phyloP scores from a whole-genome alignment of 768 basidiomycete species.

The Suillus subluteus region DNA sequence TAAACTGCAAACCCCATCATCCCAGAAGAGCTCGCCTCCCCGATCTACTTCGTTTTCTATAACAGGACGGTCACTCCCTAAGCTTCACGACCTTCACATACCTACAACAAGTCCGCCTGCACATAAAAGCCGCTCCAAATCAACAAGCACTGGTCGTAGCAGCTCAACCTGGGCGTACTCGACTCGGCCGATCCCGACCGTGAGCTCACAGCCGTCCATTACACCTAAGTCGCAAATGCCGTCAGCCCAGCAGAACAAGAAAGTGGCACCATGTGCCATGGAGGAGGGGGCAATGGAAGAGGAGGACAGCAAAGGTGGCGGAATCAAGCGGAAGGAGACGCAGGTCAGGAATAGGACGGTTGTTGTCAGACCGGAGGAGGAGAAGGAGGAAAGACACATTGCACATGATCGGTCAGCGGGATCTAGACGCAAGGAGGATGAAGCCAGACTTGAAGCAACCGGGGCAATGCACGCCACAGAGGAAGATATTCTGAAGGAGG shows the following conservation, averaged over 20 bases:
- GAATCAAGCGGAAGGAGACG: conserved; percentile 29
- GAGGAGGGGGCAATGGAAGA: conserved; percentile 3
- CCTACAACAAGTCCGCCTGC: conserved; percentile 33
- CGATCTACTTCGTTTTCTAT: conserved; percentile 29
- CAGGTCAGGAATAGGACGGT: conserved; percentile 23
- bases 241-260: conserved; percentile 14
- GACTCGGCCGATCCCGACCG: conserved; percentile 30
- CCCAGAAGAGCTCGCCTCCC: conserved; percentile 25
- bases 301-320: conserved; percentile 23
- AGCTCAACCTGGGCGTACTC: conserved; percentile 31
- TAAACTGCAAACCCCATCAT: conserved; percentile 28
- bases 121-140: conserved; percentile 34
- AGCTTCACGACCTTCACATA: conserved; percentile 34
- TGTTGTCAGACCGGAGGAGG: conserved; percentile 19
- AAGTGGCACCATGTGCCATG: background rate
- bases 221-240: conserved; percentile 30
- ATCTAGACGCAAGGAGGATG: conserved; percentile 21
- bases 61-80: conserved; percentile 29
- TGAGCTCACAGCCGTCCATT: conserved; percentile 26
- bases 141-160: conserved; percentile 30
- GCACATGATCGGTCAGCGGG: conserved; percentile 25
- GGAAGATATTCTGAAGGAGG: conserved; percentile 29
- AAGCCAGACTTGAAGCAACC: background rate
- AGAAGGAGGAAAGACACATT: conserved; percentile 21
- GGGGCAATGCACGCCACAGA: conserved; percentile 26